Evolutionary conservation across 1,284 basidiomycete species (phyloP).

Genomic region (Sphagnurus paluster): DNA sequence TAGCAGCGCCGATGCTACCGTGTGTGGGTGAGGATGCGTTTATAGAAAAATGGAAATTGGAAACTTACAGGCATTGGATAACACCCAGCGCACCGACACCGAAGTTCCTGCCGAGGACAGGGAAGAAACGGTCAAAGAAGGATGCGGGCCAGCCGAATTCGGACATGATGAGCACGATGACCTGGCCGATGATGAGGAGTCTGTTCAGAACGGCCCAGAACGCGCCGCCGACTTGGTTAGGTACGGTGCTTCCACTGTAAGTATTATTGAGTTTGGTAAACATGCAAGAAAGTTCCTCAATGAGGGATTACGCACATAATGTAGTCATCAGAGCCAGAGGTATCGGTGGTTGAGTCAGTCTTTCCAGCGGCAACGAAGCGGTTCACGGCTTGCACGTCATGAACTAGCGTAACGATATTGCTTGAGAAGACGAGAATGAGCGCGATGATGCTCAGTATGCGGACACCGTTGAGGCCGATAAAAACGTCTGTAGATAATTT

Average conservation of each 20-base stretch:
- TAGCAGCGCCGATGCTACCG: conserved; percentile 70
- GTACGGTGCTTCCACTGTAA: conserved; percentile 81
- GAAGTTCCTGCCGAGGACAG: conserved; percentile 77
- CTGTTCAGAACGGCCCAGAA: conserved; percentile 89
- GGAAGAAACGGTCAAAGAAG: conserved; percentile 83
- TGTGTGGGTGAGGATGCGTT: conserved; percentile 1
- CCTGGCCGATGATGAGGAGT: conserved; percentile 81
- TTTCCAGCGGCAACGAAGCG: conserved; percentile 49
- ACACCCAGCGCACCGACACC: conserved; percentile 85
- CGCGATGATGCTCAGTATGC: conserved; percentile 76
- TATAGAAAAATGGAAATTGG: conserved; percentile 5
- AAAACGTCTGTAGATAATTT: conserved; percentile 56
- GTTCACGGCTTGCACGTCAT: conserved; percentile 79
- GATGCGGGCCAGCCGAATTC: conserved; percentile 76
- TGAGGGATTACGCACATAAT: conserved; percentile 34
- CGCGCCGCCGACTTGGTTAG: conserved; percentile 85
- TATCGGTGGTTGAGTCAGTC: conserved; percentile 15
- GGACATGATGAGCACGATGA: conserved; percentile 75
- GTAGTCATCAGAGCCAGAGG: conserved; percentile 34
- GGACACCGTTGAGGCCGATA: conserved; percentile 77
- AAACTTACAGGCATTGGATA: conserved; percentile 74
- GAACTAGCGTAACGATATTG: conserved; percentile 79
- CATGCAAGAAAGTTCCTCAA: too few species aligned
- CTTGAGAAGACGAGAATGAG: conserved; percentile 79
- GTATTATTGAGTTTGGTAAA: too few species aligned